These are phyloP conservation scores for Fusarium kyushuense DNA, from an alignment of 2,329 filamentous ascomycete genomes.

Conservation along the genomic window DNA sequence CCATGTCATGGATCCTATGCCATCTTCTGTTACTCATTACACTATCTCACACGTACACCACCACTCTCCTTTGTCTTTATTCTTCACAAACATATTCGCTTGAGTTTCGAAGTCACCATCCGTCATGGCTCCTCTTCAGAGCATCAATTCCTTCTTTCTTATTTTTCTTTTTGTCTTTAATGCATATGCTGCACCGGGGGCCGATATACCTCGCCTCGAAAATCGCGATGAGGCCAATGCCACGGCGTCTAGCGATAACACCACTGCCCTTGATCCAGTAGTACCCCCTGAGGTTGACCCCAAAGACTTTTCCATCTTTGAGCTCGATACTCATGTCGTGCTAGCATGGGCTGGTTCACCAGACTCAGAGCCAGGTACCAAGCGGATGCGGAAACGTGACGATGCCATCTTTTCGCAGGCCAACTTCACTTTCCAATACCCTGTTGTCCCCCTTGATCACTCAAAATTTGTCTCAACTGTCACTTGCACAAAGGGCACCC, in stretches of 20 bases:
- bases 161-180: not conserved
- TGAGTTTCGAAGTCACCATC: too few relatives aligned
- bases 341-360: constrained; percentile 31
- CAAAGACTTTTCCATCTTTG: constrained; percentile 8
- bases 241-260: not conserved
- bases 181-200: not conserved
- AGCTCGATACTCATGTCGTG: not conserved
- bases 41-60: too few relatives aligned
- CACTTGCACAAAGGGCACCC: not conserved
- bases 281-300: constrained; percentile 22
- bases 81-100: too few relatives aligned
- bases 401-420: constrained; percentile 13
- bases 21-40: too few relatives aligned
- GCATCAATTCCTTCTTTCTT: rapidly evolving
- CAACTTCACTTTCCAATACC: constrained; percentile 30
- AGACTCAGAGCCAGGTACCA: not conserved
- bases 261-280: constrained; percentile 20
- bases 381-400: constrained; percentile 23
- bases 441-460: constrained; percentile 26
- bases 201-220: not conserved
- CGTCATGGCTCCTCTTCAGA: not conserved
- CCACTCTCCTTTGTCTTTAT: too few relatives aligned
- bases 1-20: too few relatives aligned
- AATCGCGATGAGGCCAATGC: constrained; percentile 1
- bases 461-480: constrained; percentile 3